Base-by-base conservation (phyloP, 164 flowering plant genomes). In the Warburgia ugandensis region DNA sequence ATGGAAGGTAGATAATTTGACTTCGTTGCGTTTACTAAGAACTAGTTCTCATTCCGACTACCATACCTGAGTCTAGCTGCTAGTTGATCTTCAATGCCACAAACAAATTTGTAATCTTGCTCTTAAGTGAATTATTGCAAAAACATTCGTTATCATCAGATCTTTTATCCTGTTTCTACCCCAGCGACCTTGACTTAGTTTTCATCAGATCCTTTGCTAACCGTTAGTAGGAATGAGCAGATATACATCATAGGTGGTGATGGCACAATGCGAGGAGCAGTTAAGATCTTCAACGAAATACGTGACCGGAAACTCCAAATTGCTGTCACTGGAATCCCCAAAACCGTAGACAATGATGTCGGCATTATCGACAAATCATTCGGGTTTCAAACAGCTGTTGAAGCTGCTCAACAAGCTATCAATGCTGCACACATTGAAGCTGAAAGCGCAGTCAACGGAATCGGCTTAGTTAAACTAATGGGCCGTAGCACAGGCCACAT, bases 401-500 rank as follows among this genome's bases (percentile, higher is more conserved):
- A 84, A 59, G 67, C 66, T 65, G 94, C 96, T 4, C 91, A 77
- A 50, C 77, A 80, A 50, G 88, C 96, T n/a, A 81, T 84, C 48
- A 72, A 45, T 57, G 88, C 96, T 0, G 94, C 79, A 36, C 81
- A 87, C 56, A 79, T 76, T 10, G 90, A 84, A 58, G 87, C 96
- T 0, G 85, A 81, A 67, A 88, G 94, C 60, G 91, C 86, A 4
- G 85, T 79, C 3, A 84, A 85, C 40, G 97, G 97, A 26, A 77
- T 88, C 21, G 97, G 97, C 21, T 55, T 88, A 23, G 94, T 88
- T 17, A 88, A 85, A 68, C 70, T 88, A 9, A 88, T 88, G 97
- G 97, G 97, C 10, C 68, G 97, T 20, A 84, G 78, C 74, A 81
- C 91, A 0, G 94, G 97, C 1, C 89, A 83, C 68, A 88, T 88